Evolutionary conservation across 305 asterid genomes (phyloP).

Genomic region (Stenogyne calaminthoides): DNA sequence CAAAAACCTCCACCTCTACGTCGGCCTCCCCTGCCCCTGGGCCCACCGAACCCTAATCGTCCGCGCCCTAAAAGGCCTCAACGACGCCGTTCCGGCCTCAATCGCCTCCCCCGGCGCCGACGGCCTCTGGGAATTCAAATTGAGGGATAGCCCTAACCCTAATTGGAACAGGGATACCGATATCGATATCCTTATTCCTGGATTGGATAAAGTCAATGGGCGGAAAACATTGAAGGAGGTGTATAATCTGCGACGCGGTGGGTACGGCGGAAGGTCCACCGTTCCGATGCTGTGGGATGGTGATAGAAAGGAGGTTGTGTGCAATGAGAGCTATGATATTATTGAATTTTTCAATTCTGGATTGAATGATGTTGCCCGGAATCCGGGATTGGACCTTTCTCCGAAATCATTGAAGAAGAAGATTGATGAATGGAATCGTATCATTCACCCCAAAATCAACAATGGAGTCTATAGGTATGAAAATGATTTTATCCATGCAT

Average conservation of each 20-base stretch:
- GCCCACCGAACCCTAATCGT: constrained; percentile 94
- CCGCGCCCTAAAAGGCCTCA: constrained; percentile 89
- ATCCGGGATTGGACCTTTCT: constrained; percentile 69
- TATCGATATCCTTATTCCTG: constrained; percentile 33
- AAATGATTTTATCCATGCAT: not conserved
- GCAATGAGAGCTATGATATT: constrained; percentile 92
- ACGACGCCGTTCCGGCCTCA: constrained; percentile 60
- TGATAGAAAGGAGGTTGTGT: constrained; percentile 55
- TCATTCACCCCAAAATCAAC: constrained; percentile 73
- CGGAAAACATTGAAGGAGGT: constrained; percentile 71
- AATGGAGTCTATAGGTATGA: constrained; percentile 85
- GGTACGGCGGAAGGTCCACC: constrained; percentile 73
- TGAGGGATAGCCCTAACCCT: constrained; percentile 6
- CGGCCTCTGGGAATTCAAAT: constrained; percentile 77
- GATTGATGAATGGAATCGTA: constrained; percentile 73
- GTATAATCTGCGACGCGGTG: constrained; percentile 58
- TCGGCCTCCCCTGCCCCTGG: constrained; percentile 60
- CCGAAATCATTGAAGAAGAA: constrained; percentile 53
- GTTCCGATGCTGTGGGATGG: constrained; percentile 95
- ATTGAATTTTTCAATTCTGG: constrained; percentile 68
- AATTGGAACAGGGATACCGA: constrained; percentile 6
- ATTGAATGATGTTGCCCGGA: constrained; percentile 50
- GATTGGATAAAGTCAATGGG: constrained; percentile 65
- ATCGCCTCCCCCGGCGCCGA: constrained; percentile 76
- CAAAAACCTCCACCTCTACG: constrained; percentile 49